Base-by-base conservation (phyloP, 2,329 filamentous ascomycete genomes). In the Annulohypoxylon truncatum region DNA sequence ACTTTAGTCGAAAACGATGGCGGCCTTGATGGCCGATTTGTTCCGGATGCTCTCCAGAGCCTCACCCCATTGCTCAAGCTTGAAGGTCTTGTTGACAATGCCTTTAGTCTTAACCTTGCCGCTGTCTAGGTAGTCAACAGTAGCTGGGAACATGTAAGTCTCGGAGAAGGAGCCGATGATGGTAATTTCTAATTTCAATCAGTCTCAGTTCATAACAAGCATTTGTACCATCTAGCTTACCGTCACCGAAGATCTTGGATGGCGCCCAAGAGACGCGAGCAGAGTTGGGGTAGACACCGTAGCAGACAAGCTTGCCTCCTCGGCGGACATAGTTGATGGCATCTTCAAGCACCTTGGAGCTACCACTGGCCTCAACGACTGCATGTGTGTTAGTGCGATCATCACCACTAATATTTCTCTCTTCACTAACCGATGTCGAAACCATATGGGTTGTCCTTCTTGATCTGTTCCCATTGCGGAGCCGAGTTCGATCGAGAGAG, bases 111-210 rank as follows among this genome's bases (percentile, higher is more conserved):
- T 87, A 71, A 90, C 82, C 77, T 87, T 88, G 60, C 87, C 85
- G 15, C 81, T 84, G 73, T 89, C 84, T 28, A 88, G 82, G 76
- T 87, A 83, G 75, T 82, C 80, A 51, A 83, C 80, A 3, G 82
- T 84, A 61, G 82, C 78, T 8, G 82, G 89, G 83, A 91, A 91
- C 84, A 90, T 91, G 79, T 89, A 90, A 22, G 89, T 90, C 78
- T 92, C 90, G 50, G 88, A 91, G 81, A 92, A 93, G 55, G 87
- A 90, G 24, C 90, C 90, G 57, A 92, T 81, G 71, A 93, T 91
- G 70, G 89, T 92, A 72, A 93, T 90, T 77, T 92, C 90, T 75
- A 68, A 86, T 82, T 42, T 82, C 82, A 71, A 81, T 64, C 50
- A 62, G 56, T 51, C 4, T 2, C 29, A 61, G 31, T 26, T 22